Evolutionary conservation across 257 asterid genomes (phyloP).

Genomic region (Primulina tabacum): DNA sequence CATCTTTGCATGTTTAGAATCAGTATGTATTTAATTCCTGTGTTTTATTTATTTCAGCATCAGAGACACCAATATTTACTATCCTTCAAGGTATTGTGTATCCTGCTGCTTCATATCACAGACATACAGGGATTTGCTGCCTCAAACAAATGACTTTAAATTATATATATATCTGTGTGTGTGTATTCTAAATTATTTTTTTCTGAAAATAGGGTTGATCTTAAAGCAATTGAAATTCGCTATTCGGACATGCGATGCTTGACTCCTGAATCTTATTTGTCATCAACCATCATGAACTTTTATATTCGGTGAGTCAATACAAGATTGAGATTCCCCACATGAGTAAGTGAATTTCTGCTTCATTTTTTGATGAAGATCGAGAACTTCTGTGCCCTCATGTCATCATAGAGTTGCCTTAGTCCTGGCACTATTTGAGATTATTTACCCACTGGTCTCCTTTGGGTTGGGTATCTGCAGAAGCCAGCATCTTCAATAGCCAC

Average conservation of each 20-base stretch:
- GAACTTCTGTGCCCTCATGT: conserved; percentile 2
- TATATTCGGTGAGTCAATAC: conserved; percentile 67
- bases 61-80: conserved; percentile 51
- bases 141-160: too few relatives aligned
- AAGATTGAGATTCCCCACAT: not conserved
- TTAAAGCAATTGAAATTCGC: conserved; percentile 63
- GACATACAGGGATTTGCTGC: not conserved
- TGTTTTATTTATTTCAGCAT: conserved; percentile 41
- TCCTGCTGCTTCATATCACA: conserved; percentile 12
- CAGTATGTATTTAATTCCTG: conserved; percentile 26
- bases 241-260: conserved; percentile 71
- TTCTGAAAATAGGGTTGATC: conserved; percentile 63
- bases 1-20: conserved; percentile 15
- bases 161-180: not conserved
- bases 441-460: conserved; percentile 26
- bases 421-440: conserved; percentile 12
- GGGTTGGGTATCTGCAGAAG: conserved; percentile 73
- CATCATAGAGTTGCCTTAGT: not conserved
- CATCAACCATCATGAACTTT: conserved; percentile 86
- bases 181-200: conserved; percentile 26
- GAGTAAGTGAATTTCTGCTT: not conserved
- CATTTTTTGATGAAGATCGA: not conserved
- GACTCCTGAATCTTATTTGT: conserved; percentile 71
- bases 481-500: conserved; percentile 31
- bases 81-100: conserved; percentile 74